Evolutionary conservation across 2,329 filamentous ascomycete species (phyloP).

Genomic region (Pseudocercospora crystallina): DNA sequence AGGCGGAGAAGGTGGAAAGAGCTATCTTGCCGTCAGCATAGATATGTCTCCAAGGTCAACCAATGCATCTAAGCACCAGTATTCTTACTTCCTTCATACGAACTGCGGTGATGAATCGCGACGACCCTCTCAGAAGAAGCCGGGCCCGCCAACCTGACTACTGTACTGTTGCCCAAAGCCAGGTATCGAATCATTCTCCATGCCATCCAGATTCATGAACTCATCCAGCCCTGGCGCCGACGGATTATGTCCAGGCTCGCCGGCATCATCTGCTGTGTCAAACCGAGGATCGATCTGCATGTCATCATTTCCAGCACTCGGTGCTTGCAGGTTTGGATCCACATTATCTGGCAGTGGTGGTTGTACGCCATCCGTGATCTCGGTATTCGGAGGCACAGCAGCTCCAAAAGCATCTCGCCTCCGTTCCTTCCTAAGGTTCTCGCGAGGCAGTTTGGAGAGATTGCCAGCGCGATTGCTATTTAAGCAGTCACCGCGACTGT

Average conservation of each 20-base stretch:
- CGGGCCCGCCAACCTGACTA: slow-evolving; percentile 5
- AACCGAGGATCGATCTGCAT: slow-evolving; percentile 32
- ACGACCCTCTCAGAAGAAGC: slow-evolving; percentile 5
- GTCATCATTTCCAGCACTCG: slow-evolving; percentile 17
- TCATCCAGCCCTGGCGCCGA: slow-evolving; percentile 35
- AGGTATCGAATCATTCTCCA: slow-evolving; percentile 22
- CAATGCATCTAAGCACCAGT: too few species aligned
- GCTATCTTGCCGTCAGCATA: too few species aligned
- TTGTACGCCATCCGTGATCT: slow-evolving; percentile 42
- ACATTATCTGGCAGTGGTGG: slow-evolving; percentile 27
- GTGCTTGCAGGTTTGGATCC: slow-evolving; percentile 17
- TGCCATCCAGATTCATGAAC: slow-evolving; percentile 44
- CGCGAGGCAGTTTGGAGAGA: slow-evolving; percentile 30
- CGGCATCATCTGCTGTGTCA: slow-evolving; percentile 29
- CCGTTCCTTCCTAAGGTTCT: slow-evolving; percentile 34
- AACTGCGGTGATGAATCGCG: too few species aligned
- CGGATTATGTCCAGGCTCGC: neutral
- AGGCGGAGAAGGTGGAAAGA: too few species aligned
- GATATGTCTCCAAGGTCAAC: too few species aligned
- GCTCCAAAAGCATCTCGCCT: slow-evolving; percentile 45
- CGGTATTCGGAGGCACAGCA: slow-evolving; percentile 40
- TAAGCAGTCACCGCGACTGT: slow-evolving; percentile 36
- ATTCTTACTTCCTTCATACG: too few species aligned
- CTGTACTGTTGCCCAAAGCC: slow-evolving; percentile 32
- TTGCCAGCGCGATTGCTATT: slow-evolving; percentile 30